A percentile compares a stretch with the other conserved stretches of the same genome.
These are phyloP conservation scores for Penicillium nordicum DNA, from an alignment of 2,329 filamentous ascomycete species.

Conservation along the genomic window DNA sequence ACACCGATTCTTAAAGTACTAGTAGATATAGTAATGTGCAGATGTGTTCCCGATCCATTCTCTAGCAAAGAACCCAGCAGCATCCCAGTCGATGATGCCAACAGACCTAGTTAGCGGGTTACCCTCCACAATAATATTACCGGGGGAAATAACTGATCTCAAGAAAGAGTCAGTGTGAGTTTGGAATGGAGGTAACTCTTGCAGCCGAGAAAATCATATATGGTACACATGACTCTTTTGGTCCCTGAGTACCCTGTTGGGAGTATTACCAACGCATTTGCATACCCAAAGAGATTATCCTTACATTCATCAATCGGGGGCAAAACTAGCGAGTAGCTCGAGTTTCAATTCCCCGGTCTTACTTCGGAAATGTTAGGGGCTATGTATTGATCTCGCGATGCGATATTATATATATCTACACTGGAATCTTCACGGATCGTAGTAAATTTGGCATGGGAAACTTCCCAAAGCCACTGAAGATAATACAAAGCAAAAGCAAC, in stretches of 20 bases:
- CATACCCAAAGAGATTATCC: too few species aligned
- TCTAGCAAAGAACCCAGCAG: background rate
- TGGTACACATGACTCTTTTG: too few species aligned
- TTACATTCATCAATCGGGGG: background rate
- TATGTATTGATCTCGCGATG: background rate
- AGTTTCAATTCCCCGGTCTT: background rate
- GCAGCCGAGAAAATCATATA: too few species aligned
- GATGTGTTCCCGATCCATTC: slow-evolving; percentile 2
- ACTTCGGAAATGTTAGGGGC: background rate
- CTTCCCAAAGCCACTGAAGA: background rate
- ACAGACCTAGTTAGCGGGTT: slow-evolving; percentile 1
- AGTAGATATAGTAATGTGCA: background rate
- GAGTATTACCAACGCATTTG: too few species aligned
- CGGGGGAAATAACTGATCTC: too few species aligned
- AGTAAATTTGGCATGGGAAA: background rate
- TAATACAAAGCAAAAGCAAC: background rate
- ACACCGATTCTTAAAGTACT: too few species aligned
- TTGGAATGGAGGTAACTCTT: too few species aligned
- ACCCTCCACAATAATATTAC: too few species aligned
- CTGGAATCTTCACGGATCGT: background rate
- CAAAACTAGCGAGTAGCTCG: background rate
- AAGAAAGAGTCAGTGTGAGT: too few species aligned
- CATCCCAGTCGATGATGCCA: slow-evolving; percentile 34
- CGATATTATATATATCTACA: background rate
- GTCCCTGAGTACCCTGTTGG: too few species aligned